phyloP scores from a whole-genome alignment of 2,329 filamentous ascomycete species.

The Alternaria sp. region DNA sequence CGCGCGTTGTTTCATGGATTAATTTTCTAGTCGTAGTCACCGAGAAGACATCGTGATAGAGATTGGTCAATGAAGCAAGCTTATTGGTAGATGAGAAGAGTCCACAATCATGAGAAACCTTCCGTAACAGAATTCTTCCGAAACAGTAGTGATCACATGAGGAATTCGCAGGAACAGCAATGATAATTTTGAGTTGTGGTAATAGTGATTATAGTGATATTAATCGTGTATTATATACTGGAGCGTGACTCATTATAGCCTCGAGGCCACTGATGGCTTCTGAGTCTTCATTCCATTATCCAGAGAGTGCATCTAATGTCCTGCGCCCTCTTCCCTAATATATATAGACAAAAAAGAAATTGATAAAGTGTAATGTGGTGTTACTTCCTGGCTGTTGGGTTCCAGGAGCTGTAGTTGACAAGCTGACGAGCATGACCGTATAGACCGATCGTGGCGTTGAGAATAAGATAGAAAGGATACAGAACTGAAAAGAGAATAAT shows the following conservation, averaged over 20 bases:
- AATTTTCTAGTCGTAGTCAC: neutral
- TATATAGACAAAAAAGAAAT: neutral
- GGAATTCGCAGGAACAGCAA: neutral
- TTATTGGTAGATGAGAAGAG: neutral
- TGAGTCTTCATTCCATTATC: neutral
- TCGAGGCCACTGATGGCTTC: neutral
- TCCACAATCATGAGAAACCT: neutral
- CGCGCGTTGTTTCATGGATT: neutral
- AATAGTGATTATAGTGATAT: constrained; percentile 1
- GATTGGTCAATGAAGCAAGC: neutral
- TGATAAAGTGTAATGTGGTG: neutral
- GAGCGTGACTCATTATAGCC: neutral
- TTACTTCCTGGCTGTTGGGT: constrained; percentile 55
- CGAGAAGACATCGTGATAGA: neutral
- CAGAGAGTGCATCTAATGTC: neutral
- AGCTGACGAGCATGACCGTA: constrained; percentile 59
- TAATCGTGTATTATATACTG: neutral
- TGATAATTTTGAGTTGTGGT: neutral
- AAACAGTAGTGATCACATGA: neutral
- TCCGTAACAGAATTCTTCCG: neutral
- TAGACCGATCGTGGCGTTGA: constrained; percentile 56
- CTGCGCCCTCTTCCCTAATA: neutral
- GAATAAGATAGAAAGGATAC: constrained; percentile 56
- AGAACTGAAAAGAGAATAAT: constrained; percentile 55
- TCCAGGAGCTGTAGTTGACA: constrained; percentile 58